Base-by-base conservation (phyloP, 2,329 filamentous ascomycete species). In the Curvularia verruculosa region DNA sequence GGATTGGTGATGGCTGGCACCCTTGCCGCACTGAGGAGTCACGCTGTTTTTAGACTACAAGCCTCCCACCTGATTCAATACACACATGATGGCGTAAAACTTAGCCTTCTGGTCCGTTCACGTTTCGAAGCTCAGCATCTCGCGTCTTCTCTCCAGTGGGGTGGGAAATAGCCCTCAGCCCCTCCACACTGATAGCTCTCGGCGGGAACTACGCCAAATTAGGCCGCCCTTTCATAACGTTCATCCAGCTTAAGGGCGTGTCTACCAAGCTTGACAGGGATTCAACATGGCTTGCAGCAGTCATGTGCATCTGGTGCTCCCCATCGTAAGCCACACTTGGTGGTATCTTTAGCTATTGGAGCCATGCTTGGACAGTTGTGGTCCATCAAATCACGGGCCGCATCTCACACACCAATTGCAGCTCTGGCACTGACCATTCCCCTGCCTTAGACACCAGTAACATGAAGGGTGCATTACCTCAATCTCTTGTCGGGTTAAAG, bases 1-100 rank as follows among this genome's bases (percentile, higher is more conserved):
- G 74, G 71, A 75, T 75, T 62, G 68, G 73, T 75, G 61, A 64
- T 68, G 64, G 67, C 60, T 65, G 70, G 61, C 59, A 61, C 67
- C 61, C 65, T 71, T 72, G 65, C 72, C 69, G 69, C 70, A 58
- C 64, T 69, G 58, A 53, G 67, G 63, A 67, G 49, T 57, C 56
- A 53, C 61, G 70, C 73, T 75, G 73, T 64, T 76, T 77, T 74
- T 71, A 70, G 64, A 50, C 48, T 61, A 54, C 57, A 59, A 59
- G 52, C 59, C 56, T 51, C 54, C 56, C 59, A 58, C 61, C 52
- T 58, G 54, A 65, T 61, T 57, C 57, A 62, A 59, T 57, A 54
- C 46, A 58, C 63, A 60, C 54, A 61, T 63, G 37, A 68, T 60
- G 61, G 68, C 60, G 58, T 54, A 57, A 61, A 40, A 51, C 54